Percentiles rank a stretch among this genome's conserved stretches.
These are phyloP conservation scores for Sherardia arvensis DNA, from an alignment of 257 asterid genomes.

Conservation along the genomic window DNA sequence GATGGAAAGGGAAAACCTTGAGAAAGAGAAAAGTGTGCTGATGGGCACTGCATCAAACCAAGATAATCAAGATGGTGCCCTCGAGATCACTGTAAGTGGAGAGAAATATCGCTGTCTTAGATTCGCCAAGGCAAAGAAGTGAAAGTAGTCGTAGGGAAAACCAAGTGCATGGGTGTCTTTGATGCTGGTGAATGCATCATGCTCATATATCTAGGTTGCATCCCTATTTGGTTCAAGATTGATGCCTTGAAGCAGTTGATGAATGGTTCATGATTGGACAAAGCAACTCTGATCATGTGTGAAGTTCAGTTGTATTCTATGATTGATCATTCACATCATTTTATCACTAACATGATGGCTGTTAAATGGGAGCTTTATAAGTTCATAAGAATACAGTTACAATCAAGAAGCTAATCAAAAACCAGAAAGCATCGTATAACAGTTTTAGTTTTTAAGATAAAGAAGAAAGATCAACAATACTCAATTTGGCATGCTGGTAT, in stretches of 20 bases:
- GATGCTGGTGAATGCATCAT: background rate
- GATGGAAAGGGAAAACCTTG: slow-evolving; percentile 90
- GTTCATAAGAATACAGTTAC: too few species aligned
- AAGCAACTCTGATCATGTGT: background rate
- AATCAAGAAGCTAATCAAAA: too few species aligned
- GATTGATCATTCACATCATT: too few species aligned
- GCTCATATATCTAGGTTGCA: background rate
- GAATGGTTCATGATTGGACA: background rate
- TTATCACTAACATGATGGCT: too few species aligned
- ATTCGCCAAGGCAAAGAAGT: slow-evolving; percentile 97
- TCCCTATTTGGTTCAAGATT: background rate
- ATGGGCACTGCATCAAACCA: slow-evolving; percentile 99
- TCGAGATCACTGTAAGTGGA: slow-evolving; percentile 93
- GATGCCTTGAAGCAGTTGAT: background rate
- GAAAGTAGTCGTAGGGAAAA: slow-evolving; percentile 9
- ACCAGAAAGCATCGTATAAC: too few species aligned
- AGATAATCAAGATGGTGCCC: slow-evolving; percentile 98
- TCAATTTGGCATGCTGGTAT: too few species aligned
- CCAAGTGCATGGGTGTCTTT: background rate
- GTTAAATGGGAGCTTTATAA: too few species aligned
- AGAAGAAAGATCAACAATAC: too few species aligned
- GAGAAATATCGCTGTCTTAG: slow-evolving; percentile 95
- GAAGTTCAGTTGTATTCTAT: background rate
- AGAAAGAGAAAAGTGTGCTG: slow-evolving; percentile 91
- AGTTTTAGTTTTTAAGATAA: too few species aligned